Conservation (phyloP, 2,329 filamentous ascomycete genomes). For the Penicillium sp. region DNA sequence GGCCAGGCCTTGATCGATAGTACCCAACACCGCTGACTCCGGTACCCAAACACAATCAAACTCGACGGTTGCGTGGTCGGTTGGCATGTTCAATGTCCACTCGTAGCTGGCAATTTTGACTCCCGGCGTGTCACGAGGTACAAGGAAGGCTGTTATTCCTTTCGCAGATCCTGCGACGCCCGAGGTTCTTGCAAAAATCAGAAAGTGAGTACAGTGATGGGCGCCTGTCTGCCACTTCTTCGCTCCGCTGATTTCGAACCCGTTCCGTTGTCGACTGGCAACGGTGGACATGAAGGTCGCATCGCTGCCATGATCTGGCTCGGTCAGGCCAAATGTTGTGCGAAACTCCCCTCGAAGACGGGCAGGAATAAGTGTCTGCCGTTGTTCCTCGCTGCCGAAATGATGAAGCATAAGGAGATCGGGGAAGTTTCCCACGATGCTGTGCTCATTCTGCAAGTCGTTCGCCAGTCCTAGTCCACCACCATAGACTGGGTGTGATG, state of each 20-base stretch:
- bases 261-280: slow-evolving; percentile 48
- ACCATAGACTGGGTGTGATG: slow-evolving; percentile 48
- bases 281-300: slow-evolving; percentile 64
- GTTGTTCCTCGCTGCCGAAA: slow-evolving; percentile 60
- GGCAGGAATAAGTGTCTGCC: slow-evolving; percentile 55
- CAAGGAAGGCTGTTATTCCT: slow-evolving; percentile 64
- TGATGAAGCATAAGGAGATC: slow-evolving; percentile 64
- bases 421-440: slow-evolving; percentile 64
- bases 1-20: slow-evolving; percentile 56
- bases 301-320: slow-evolving; percentile 64
- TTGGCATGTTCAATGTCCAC: slow-evolving; percentile 69
- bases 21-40: slow-evolving; percentile 54
- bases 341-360: slow-evolving; percentile 57
- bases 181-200: slow-evolving; percentile 62
- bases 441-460: slow-evolving; percentile 66
- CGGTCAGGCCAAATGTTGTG: slow-evolving; percentile 64
- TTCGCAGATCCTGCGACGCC: slow-evolving; percentile 55
- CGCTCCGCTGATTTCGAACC: slow-evolving; percentile 55
- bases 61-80: slow-evolving; percentile 63
- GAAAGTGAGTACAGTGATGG: slow-evolving; percentile 63
- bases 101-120: slow-evolving; percentile 60
- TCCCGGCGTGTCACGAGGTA: slow-evolving; percentile 56
- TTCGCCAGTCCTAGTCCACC: slow-evolving; percentile 62
- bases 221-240: slow-evolving; percentile 70
- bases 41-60: slow-evolving; percentile 62